Conservation (phyloP, 2,329 filamentous ascomycete genomes). For the Penicillium vulpinum region DNA sequence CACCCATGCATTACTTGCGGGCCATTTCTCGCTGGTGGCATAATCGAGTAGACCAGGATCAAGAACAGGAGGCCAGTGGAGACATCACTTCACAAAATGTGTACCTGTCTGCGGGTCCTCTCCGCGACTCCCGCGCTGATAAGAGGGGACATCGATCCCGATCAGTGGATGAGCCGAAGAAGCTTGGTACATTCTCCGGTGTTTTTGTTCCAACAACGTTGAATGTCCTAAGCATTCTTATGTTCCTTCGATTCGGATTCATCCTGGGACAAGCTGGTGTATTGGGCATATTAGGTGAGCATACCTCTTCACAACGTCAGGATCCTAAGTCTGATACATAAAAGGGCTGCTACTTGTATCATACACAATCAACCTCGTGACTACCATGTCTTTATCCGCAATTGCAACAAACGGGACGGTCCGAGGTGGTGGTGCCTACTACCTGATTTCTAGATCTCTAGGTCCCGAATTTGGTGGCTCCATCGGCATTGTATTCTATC, state of each 20-base stretch:
- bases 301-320: not conserved
- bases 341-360: constrained; percentile 69
- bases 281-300: constrained; percentile 73
- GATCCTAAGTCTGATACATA: constrained; percentile 16
- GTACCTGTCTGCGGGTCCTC: constrained; percentile 20
- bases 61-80: constrained; percentile 5
- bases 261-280: constrained; percentile 79
- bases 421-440: constrained; percentile 83
- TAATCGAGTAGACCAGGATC: constrained; percentile 9
- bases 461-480: constrained; percentile 88
- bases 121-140: constrained; percentile 30
- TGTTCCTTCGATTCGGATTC: constrained; percentile 87
- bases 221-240: constrained; percentile 85
- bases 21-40: constrained; percentile 30
- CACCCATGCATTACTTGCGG: constrained; percentile 24
- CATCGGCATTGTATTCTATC: constrained; percentile 83
- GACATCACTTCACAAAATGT: constrained; percentile 13
- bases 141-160: constrained; percentile 34
- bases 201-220: constrained; percentile 87
- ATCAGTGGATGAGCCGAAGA: constrained; percentile 47
- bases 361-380: constrained; percentile 81
- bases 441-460: constrained; percentile 79
- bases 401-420: constrained; percentile 90
- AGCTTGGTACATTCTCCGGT: constrained; percentile 74
- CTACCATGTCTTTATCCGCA: constrained; percentile 80